These are phyloP conservation scores for Colletotrichum sp. DNA, from an alignment of 2,329 filamentous ascomycete genomes.

Conservation along the genomic window DNA sequence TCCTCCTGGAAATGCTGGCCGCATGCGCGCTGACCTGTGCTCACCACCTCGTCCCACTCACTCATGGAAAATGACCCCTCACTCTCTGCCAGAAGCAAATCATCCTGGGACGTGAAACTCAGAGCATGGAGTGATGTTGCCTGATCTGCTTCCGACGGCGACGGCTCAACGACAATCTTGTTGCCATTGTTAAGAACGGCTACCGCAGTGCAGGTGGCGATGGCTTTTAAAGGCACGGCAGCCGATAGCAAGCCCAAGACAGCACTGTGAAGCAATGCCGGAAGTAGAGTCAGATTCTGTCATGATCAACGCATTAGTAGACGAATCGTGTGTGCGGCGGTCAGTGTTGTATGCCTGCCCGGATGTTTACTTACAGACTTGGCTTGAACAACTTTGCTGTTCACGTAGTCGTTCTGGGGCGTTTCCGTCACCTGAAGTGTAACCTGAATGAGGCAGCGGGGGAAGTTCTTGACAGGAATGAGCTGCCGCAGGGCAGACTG, in stretches of 20 bases:
- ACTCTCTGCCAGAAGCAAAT: constrained; percentile 80
- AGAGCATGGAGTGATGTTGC: constrained; percentile 82
- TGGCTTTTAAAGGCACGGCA: constrained; percentile 78
- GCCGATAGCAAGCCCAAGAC: constrained; percentile 81
- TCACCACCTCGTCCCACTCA: constrained; percentile 76
- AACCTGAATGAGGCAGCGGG: constrained; percentile 79
- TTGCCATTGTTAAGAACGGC: constrained; percentile 54
- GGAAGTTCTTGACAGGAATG: constrained; percentile 77
- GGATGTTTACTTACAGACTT: constrained; percentile 56
- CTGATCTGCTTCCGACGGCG: constrained; percentile 62
- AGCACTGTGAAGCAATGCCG: constrained; percentile 81
- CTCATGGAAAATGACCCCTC: constrained; percentile 78
- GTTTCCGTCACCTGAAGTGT: constrained; percentile 77
- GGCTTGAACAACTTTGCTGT: constrained; percentile 64
- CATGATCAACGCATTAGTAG: constrained; percentile 19
- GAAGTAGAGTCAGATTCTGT: constrained; percentile 80
- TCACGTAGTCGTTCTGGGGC: constrained; percentile 71
- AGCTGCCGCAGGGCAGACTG: constrained; percentile 76
- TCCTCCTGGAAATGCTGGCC: constrained; percentile 46
- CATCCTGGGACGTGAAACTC: constrained; percentile 76
- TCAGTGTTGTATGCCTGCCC: neutral
- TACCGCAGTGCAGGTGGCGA: constrained; percentile 69
- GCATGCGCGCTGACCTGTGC: constrained; percentile 70
- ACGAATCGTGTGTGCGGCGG: neutral
- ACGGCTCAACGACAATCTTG: constrained; percentile 64